These are phyloP conservation scores for Phytophthora citrophthora DNA, from an alignment of 352 stramenopile genomes.

Conservation along the genomic window DNA sequence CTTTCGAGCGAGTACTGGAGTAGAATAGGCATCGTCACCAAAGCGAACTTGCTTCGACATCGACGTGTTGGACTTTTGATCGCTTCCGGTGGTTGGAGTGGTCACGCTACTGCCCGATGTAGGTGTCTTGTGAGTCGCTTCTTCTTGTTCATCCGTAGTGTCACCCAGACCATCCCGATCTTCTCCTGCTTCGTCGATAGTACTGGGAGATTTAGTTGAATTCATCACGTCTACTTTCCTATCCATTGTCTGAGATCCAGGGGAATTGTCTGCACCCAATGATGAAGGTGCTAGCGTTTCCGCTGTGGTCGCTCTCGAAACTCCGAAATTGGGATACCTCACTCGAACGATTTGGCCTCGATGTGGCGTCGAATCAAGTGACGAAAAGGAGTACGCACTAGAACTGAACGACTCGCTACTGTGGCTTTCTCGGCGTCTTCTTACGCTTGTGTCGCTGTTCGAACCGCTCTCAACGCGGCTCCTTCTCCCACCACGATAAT, in stretches of 20 bases:
- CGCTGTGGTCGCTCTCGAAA: slow-evolving; percentile 36
- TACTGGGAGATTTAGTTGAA: not conserved
- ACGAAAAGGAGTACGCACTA: slow-evolving; percentile 36
- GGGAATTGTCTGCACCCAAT: slow-evolving; percentile 17
- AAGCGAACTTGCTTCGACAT: slow-evolving; percentile 67
- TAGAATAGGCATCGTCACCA: slow-evolving; percentile 53
- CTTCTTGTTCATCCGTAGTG: not conserved
- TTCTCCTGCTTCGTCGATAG: slow-evolving; percentile 2
- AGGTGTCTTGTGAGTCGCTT: slow-evolving; percentile 24
- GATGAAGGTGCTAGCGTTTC: slow-evolving; percentile 38
- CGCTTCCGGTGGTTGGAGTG: slow-evolving; percentile 59
- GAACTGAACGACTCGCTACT: slow-evolving; percentile 45
- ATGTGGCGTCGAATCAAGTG: slow-evolving; percentile 26
- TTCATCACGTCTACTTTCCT: not conserved
- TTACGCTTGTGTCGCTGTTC: slow-evolving; percentile 30
- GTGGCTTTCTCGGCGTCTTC: slow-evolving; percentile 23
- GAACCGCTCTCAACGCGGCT: slow-evolving; percentile 18
- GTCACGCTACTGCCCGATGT: slow-evolving; percentile 31
- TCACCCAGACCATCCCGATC: not conserved
- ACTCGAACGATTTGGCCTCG: slow-evolving; percentile 11
- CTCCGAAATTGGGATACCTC: slow-evolving; percentile 20
- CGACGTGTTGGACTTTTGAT: slow-evolving; percentile 45
- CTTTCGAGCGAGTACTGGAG: slow-evolving; percentile 59
- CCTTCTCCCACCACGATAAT: not conserved
- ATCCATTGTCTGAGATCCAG: not conserved